A percentile compares a stretch with the other conserved stretches of the same genome.
Conservation (phyloP, 2,329 filamentous ascomycete species). For the Cladophialophora yegresii region DNA sequence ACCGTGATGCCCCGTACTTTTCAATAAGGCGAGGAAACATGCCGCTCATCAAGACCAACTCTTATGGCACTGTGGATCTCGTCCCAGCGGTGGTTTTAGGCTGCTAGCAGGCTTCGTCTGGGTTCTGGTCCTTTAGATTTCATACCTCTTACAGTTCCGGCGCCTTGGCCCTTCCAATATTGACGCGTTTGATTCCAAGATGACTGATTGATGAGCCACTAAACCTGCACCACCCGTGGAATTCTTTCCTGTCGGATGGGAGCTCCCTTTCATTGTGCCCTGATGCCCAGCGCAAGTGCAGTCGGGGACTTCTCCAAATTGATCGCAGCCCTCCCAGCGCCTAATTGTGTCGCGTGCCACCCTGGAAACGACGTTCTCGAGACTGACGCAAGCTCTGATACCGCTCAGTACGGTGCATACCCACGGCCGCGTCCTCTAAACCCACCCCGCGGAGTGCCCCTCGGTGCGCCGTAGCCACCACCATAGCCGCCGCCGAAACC, state of each 20-base stretch:
- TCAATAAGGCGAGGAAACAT: conserved; percentile 1
- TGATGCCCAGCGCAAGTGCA: neutral
- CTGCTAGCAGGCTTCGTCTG: neutral
- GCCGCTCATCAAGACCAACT: conserved; percentile 11
- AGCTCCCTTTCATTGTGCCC: neutral
- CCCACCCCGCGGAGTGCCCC: conserved; percentile 36
- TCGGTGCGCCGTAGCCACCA: conserved; percentile 38
- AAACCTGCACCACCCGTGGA: neutral
- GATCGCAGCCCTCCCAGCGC: neutral
- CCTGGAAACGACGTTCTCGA: conserved; percentile 5
- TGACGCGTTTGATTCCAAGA: conserved; percentile 3
- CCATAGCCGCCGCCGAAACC: conserved; percentile 50
- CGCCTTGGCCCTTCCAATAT: conserved; percentile 6
- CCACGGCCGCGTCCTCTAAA: conserved; percentile 55
- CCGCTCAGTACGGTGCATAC: conserved; percentile 49
- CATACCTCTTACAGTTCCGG: conserved; percentile 15
- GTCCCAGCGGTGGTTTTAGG: neutral
- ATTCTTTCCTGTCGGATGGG: neutral
- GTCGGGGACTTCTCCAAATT: neutral
- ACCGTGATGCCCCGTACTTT: neutral
- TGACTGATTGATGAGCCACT: neutral
- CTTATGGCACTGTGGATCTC: conserved; percentile 17
- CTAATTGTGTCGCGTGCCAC: conserved; percentile 20
- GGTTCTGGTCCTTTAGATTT: conserved; percentile 1
- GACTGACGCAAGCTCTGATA: neutral